Evolutionary conservation across 495 filamentous ascomycete species (phyloP).

Genomic region (Neurospora terricola): DNA sequence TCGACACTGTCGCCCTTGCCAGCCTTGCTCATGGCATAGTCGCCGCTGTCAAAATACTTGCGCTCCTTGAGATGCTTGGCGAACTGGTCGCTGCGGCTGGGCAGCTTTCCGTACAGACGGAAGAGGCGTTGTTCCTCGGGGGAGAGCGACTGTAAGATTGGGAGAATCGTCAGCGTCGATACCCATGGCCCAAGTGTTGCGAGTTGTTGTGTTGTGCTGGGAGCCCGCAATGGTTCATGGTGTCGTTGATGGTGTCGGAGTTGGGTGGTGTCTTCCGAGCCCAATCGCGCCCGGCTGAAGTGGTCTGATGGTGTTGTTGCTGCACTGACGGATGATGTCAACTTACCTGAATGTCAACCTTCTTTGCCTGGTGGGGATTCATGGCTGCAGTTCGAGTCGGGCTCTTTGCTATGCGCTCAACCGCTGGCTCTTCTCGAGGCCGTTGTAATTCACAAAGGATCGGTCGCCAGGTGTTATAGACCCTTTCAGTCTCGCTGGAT

Average conservation of each 20-base stretch:
- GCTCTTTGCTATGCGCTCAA: neutral
- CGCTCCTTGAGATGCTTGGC: constrained; percentile 98
- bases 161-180: neutral
- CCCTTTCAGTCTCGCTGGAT: neutral
- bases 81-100: constrained; percentile 88
- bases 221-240: neutral
- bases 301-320: constrained; percentile 11
- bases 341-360: constrained; percentile 87
- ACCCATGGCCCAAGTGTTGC: neutral
- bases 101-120: constrained; percentile 92
- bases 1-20: constrained; percentile 93
- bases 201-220: neutral
- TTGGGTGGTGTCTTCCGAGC: neutral
- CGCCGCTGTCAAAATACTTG: constrained; percentile 98
- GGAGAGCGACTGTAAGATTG: constrained; percentile 55
- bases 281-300: neutral
- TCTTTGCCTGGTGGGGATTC: constrained; percentile 96
- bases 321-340: constrained; percentile 3
- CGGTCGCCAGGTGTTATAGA: neutral
- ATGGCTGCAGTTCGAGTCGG: constrained; percentile 38
- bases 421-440: neutral
- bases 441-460: neutral
- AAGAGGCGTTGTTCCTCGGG: constrained; percentile 93
- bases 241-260: neutral
- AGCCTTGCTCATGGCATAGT: constrained; percentile 96